These are phyloP conservation scores for Stagonosporopsis tanaceti DNA, from an alignment of 2,329 filamentous ascomycete genomes.

Conservation along the genomic window DNA sequence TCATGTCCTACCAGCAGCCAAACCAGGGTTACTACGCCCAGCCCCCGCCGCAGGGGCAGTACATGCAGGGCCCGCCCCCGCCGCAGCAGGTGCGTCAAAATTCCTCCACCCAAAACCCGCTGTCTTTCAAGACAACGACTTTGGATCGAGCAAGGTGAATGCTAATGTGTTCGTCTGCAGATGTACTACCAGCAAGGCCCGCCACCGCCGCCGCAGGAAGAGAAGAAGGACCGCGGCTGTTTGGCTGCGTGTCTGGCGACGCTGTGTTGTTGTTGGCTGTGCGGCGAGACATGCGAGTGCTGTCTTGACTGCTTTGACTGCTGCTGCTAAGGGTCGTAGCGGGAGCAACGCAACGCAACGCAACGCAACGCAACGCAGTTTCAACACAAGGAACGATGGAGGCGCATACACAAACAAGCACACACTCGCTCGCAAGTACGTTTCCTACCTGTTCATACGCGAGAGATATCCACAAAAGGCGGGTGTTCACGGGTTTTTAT, in stretches of 20 bases:
- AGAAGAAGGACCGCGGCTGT: constrained; percentile 46
- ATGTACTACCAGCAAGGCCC: constrained; percentile 38
- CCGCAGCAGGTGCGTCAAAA: constrained; percentile 33
- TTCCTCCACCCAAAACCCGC: too few relatives aligned
- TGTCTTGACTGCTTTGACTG: constrained; percentile 44
- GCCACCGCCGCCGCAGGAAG: constrained; percentile 33
- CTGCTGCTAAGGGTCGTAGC: constrained; percentile 29
- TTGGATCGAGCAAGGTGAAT: background rate
- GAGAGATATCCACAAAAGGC: constrained; percentile 11
- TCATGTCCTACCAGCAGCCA: constrained; percentile 30
- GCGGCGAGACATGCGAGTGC: constrained; percentile 48
- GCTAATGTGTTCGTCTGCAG: constrained; percentile 17
- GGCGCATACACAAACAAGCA: background rate
- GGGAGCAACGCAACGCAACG: too few relatives aligned
- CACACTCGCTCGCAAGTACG: constrained; percentile 1
- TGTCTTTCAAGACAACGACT: background rate
- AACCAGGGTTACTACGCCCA: constrained; percentile 36
- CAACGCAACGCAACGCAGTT: too few relatives aligned
- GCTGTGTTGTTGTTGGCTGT: constrained; percentile 49
- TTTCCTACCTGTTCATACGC: constrained; percentile 14
- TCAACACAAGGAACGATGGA: background rate
- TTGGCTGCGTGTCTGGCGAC: constrained; percentile 45
- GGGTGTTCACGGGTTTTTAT: background rate
- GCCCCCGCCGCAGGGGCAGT: constrained; percentile 38
- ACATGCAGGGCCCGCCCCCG: constrained; percentile 31